Conservation (phyloP, 2,329 filamentous ascomycete species). For the Fusarium lyarnte region DNA sequence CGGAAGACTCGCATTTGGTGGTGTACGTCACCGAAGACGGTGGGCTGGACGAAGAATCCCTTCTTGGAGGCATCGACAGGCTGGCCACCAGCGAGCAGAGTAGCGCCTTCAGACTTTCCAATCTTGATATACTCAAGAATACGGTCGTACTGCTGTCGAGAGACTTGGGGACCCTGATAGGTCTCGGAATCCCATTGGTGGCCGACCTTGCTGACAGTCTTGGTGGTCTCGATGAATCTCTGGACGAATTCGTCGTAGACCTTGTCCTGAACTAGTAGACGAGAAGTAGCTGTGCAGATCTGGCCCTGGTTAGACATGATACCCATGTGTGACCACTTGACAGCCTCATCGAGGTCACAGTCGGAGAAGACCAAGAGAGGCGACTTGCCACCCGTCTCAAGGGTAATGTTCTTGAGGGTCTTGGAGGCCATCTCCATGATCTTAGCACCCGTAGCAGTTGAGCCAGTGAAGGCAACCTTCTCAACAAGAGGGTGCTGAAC, state of each 20-base stretch:
- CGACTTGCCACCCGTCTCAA: slow-evolving; percentile 82
- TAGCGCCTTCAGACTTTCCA: slow-evolving; percentile 43
- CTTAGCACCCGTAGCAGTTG: slow-evolving; percentile 73
- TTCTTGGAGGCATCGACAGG: slow-evolving; percentile 66
- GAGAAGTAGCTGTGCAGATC: slow-evolving; percentile 77
- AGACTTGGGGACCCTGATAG: slow-evolving; percentile 57
- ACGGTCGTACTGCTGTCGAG: slow-evolving; percentile 71
- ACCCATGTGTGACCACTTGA: slow-evolving; percentile 77
- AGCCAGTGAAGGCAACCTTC: slow-evolving; percentile 83
- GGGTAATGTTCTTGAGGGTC: slow-evolving; percentile 59
- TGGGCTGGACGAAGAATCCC: slow-evolving; percentile 89
- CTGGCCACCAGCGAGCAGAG: slow-evolving; percentile 48
- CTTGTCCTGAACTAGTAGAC: slow-evolving; percentile 82
- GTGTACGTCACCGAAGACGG: slow-evolving; percentile 78
- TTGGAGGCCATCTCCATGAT: slow-evolving; percentile 82
- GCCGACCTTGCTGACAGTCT: slow-evolving; percentile 51
- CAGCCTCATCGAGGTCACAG: slow-evolving; percentile 76
- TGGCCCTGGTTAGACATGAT: slow-evolving; percentile 72
- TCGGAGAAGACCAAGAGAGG: slow-evolving; percentile 81
- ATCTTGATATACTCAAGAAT: slow-evolving; percentile 70
- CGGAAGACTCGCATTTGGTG: slow-evolving; percentile 83
- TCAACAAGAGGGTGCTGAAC: slow-evolving; percentile 68
- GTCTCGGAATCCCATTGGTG: slow-evolving; percentile 50
- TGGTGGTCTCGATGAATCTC: slow-evolving; percentile 79
- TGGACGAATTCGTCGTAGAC: slow-evolving; percentile 86